Evolutionary conservation across 2,329 filamentous ascomycete species (phyloP).

Genomic region (Aspergillus aculeatus): DNA sequence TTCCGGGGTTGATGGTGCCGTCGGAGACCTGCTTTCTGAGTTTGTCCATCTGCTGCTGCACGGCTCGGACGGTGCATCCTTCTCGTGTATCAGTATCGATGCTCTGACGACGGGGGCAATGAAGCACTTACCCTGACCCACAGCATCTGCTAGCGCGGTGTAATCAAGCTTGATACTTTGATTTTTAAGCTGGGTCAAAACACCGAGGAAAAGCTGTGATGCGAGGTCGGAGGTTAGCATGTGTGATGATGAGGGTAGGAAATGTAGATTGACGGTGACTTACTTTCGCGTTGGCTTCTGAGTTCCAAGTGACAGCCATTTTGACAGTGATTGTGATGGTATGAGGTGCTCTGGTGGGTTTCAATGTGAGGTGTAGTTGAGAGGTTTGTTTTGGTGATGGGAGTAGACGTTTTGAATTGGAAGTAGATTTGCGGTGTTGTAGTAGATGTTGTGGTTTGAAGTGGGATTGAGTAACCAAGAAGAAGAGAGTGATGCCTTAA

Average conservation of each 20-base stretch:
- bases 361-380: no score
- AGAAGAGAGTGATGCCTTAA: no score
- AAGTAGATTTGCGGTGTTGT: no score
- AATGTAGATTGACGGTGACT: neutral
- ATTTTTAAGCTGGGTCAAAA: slow-evolving; percentile 8
- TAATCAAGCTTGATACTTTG: slow-evolving; percentile 13
- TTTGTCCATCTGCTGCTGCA: slow-evolving; percentile 9
- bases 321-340: neutral
- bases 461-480: no score
- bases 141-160: slow-evolving; percentile 2
- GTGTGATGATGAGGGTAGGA: neutral
- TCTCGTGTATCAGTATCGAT: no score
- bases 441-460: no score
- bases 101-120: no score
- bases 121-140: slow-evolving; percentile 12
- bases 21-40: neutral
- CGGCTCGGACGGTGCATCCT: slow-evolving; percentile 11
- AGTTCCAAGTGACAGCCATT: slow-evolving; percentile 10
- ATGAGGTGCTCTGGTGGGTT: no score
- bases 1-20: neutral
- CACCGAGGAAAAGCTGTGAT: slow-evolving; percentile 13
- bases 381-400: no score
- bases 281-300: slow-evolving; percentile 15
- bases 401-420: no score
- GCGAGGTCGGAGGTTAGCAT: neutral